Percentiles rank a stretch among this genome's conserved stretches.
Evolutionary conservation across 192 early-diverging fungal species (phyloP).

Genomic region (Coemansia sp.): DNA sequence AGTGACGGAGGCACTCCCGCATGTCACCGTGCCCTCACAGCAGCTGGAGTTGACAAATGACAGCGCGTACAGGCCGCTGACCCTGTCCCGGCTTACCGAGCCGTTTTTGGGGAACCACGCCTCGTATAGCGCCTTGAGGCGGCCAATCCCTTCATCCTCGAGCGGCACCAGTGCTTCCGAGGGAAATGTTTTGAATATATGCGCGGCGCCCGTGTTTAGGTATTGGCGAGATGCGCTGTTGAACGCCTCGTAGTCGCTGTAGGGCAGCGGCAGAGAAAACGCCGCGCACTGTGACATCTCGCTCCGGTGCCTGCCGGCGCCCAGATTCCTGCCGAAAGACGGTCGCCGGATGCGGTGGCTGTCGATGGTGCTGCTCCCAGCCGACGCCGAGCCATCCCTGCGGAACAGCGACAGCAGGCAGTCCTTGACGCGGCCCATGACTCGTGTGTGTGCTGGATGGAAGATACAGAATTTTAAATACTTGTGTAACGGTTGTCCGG

Average conservation of each 20-base stretch:
- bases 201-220: slow-evolving; percentile 15
- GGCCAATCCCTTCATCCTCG: slow-evolving; percentile 36
- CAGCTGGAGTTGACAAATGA: slow-evolving; percentile 10
- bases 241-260: slow-evolving; percentile 21
- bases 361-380: neutral
- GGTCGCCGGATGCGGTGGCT: neutral
- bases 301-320: neutral
- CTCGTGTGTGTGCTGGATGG: neutral
- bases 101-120: slow-evolving; percentile 35
- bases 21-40: slow-evolving; percentile 16
- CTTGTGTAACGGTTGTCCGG: too few species aligned
- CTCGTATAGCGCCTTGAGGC: slow-evolving; percentile 43
- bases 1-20: neutral
- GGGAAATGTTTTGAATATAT: slow-evolving; percentile 35
- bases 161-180: slow-evolving; percentile 29
- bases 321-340: neutral
- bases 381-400: neutral
- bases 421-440: slow-evolving; percentile 25
- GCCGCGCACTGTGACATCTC: neutral
- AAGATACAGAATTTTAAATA: neutral
- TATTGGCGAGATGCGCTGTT: slow-evolving; percentile 19
- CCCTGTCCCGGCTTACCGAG: slow-evolving; percentile 16
- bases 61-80: slow-evolving; percentile 40
- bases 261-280: slow-evolving; percentile 17
- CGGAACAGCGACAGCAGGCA: slow-evolving; percentile 23